Conservation (phyloP, 495 filamentous ascomycete genomes). For the Pseudevernia furfuracea region DNA sequence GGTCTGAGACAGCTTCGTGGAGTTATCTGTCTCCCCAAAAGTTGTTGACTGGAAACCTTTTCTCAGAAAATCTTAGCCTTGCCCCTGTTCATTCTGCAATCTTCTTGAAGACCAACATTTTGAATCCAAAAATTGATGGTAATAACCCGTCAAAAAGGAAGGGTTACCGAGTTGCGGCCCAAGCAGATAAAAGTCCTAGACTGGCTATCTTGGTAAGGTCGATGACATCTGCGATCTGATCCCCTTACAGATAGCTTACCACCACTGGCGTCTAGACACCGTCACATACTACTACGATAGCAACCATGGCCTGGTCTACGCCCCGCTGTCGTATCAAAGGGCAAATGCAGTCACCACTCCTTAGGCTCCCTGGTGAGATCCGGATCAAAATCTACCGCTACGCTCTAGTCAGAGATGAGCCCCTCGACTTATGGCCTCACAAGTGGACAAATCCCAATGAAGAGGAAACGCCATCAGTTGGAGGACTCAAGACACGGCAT, state of each 20-base stretch:
- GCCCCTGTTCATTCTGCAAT: neutral
- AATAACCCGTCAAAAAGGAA: neutral
- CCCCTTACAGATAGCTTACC: neutral
- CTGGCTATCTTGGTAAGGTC: slow-evolving; percentile 6
- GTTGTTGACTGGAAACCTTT: neutral
- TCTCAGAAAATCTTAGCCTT: neutral
- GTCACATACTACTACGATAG: neutral
- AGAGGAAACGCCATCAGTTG: slow-evolving; percentile 6
- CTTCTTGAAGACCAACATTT: neutral
- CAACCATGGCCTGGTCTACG: slow-evolving; percentile 6
- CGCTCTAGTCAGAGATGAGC: slow-evolving; percentile 23
- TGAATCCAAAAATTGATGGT: neutral
- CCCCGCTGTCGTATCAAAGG: slow-evolving; percentile 16
- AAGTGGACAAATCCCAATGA: slow-evolving; percentile 19
- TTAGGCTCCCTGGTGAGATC: slow-evolving; percentile 35
- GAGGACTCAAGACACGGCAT: slow-evolving; percentile 20
- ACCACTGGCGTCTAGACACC: neutral
- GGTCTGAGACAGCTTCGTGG: neutral
- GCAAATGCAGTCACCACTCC: slow-evolving; percentile 30
- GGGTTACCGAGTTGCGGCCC: neutral
- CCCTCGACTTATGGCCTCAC: slow-evolving; percentile 26
- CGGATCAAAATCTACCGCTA: slow-evolving; percentile 36
- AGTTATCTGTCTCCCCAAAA: neutral
- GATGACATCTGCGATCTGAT: neutral
- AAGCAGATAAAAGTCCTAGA: neutral